Conservation (phyloP, 805 yeast species). For the Candida nonsorbophila region DNA sequence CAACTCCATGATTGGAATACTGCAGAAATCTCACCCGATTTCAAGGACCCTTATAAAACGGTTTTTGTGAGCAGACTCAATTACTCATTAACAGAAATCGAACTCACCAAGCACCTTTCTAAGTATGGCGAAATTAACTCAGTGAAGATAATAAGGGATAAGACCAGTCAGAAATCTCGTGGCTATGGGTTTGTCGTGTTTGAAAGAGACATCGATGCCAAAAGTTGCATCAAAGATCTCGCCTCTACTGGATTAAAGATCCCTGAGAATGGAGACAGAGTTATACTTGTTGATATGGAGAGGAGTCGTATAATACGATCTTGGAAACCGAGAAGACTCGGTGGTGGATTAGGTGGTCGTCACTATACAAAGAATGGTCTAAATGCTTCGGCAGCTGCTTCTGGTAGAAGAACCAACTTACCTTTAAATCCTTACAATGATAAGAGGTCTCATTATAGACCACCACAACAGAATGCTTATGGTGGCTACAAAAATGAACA, state of each 20-base stretch:
- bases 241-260: conserved; percentile 38
- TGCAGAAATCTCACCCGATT: conserved; percentile 20
- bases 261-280: conserved; percentile 40
- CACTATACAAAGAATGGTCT: conserved; percentile 43
- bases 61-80: conserved; percentile 72
- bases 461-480: background rate
- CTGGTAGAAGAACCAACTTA: conserved; percentile 19
- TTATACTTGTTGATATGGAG: conserved; percentile 66
- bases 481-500: no score
- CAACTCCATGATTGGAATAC: conserved; percentile 30
- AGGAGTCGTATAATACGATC: conserved; percentile 59
- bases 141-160: conserved; percentile 31
- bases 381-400: conserved; percentile 34
- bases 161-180: conserved; percentile 47
- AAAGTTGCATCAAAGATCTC: conserved; percentile 54
- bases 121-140: conserved; percentile 69
- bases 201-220: conserved; percentile 53
- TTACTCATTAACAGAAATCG: conserved; percentile 60
- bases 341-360: conserved; percentile 93
- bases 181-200: conserved; percentile 86
- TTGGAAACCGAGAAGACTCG: conserved; percentile 73
- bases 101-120: conserved; percentile 56
- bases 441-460: background rate
- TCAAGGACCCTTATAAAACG: conserved; percentile 68
- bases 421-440: conserved; percentile 10